Conservation (phyloP, 2,329 filamentous ascomycete genomes). For the Diaporthe vaccinii region DNA sequence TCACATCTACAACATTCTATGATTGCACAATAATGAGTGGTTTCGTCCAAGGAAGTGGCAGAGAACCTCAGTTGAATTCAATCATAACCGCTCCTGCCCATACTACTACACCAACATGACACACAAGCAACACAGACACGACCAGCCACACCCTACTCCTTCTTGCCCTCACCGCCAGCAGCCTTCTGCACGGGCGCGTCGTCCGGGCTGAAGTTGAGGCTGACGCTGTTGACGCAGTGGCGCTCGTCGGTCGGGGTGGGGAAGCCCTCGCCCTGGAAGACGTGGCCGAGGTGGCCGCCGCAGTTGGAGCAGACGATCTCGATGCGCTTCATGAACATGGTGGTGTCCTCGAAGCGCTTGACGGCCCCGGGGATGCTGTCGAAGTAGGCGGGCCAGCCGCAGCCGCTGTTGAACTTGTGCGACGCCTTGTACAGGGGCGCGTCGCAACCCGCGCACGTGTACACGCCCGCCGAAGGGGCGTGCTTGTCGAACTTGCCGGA, state of each 20-base stretch:
- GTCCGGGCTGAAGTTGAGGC: slow-evolving; percentile 82
- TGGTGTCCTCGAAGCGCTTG: slow-evolving; percentile 80
- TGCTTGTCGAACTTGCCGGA: slow-evolving; percentile 92
- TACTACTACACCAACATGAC: background rate
- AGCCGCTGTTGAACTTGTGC: slow-evolving; percentile 97
- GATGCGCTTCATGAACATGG: slow-evolving; percentile 85
- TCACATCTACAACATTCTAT: background rate
- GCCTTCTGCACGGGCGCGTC: slow-evolving; percentile 65
- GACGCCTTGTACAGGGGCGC: slow-evolving; percentile 91
- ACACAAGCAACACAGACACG: background rate
- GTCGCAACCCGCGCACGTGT: slow-evolving; percentile 88
- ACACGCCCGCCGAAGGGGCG: slow-evolving; percentile 80
- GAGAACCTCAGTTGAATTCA: background rate
- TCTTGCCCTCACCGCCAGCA: slow-evolving; percentile 54
- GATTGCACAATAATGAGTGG: background rate
- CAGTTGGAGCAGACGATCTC: slow-evolving; percentile 97
- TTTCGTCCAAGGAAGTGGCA: background rate
- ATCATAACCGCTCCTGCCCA: background rate
- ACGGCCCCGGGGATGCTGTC: slow-evolving; percentile 95
- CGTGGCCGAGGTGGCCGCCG: slow-evolving; percentile 91
- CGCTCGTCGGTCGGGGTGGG: slow-evolving; percentile 91
- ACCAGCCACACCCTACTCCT: slow-evolving; percentile 18
- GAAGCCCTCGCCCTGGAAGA: slow-evolving; percentile 91
- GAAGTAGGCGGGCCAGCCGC: slow-evolving; percentile 98
- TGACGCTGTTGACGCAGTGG: slow-evolving; percentile 96